A percentile compares a stretch with the other conserved stretches of the same genome.
These are phyloP conservation scores for Trichoderma asperellum DNA, from an alignment of 2,329 filamentous ascomycete species.

Conservation along the genomic window DNA sequence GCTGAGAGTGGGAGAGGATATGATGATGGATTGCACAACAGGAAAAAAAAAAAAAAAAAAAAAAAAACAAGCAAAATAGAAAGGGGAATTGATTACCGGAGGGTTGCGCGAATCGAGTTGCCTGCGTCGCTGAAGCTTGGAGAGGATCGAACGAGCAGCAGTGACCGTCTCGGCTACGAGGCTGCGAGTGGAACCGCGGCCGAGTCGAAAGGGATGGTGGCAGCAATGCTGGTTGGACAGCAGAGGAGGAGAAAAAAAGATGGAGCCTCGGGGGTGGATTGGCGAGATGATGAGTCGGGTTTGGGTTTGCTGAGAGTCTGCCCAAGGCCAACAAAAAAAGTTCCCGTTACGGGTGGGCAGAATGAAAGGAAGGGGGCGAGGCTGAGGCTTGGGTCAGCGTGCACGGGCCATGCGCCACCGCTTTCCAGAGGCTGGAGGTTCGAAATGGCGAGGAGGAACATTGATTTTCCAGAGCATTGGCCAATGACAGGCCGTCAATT, in stretches of 20 bases:
- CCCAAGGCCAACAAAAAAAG: neutral
- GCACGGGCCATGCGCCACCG: slow-evolving; percentile 20
- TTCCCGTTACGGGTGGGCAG: neutral
- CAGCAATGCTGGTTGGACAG: neutral
- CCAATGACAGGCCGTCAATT: neutral
- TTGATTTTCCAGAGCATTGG: neutral
- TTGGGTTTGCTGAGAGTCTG: slow-evolving; percentile 4
- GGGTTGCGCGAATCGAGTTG: slow-evolving; percentile 4
- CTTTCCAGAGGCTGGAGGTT: neutral
- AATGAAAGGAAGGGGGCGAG: slow-evolving; percentile 7
- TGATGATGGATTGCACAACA: too few species aligned
- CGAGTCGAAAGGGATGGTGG: neutral
- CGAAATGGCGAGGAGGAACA: neutral
- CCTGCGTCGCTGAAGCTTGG: slow-evolving; percentile 10
- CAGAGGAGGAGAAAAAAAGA: neutral
- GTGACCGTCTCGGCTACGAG: slow-evolving; percentile 1
- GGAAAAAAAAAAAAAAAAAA: neutral
- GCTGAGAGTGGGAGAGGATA: neutral
- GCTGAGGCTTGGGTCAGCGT: slow-evolving; percentile 11
- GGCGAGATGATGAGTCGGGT: neutral
- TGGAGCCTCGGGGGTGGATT: slow-evolving; percentile 1
- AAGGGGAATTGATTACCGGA: neutral
- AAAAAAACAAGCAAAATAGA: neutral
- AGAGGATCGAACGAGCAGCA: neutral
- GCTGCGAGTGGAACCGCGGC: slow-evolving; percentile 4